These are phyloP conservation scores for Tephrocybe sp. DNA, from an alignment of 768 basidiomycete genomes.

Conservation along the genomic window DNA sequence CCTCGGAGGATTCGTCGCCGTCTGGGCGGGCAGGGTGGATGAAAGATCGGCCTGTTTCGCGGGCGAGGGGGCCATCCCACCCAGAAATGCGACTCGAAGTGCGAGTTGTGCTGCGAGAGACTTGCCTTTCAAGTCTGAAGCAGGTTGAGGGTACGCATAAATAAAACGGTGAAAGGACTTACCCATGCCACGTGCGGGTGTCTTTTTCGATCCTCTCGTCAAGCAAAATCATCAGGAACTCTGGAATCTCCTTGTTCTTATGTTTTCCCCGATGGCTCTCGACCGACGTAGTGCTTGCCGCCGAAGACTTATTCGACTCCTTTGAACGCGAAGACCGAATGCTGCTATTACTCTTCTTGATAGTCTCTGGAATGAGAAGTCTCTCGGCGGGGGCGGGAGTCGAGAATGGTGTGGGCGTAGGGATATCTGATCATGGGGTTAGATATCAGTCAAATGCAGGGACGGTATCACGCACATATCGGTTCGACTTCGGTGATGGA, in stretches of 20 bases:
- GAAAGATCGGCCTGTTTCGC: constrained; percentile 24
- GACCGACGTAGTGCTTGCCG: constrained; percentile 12
- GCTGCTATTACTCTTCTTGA: constrained; percentile 9
- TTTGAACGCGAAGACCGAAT: constrained; percentile 17
- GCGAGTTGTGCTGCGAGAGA: constrained; percentile 24
- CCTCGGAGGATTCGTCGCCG: constrained; percentile 27
- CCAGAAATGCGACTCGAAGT: constrained; percentile 33
- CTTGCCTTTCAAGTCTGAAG: constrained; percentile 31
- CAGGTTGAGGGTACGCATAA: background rate
- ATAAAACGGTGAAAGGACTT: too few relatives aligned
- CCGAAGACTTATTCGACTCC: constrained; percentile 10
- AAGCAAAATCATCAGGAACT: constrained; percentile 39
- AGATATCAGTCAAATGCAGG: background rate
- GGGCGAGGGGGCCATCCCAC: constrained; percentile 42
- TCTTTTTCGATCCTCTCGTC: constrained; percentile 34
- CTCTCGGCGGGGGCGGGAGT: constrained; percentile 4
- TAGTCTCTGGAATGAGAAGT: constrained; percentile 5
- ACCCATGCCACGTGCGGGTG: constrained; percentile 44
- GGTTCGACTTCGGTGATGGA: background rate
- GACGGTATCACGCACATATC: background rate
- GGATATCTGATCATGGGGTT: background rate
- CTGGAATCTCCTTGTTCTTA: constrained; percentile 18
- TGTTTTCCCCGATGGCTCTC: constrained; percentile 19
- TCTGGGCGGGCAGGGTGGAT: constrained; percentile 9
- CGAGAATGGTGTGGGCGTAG: constrained; percentile 7